These are phyloP conservation scores for Mallotus japonicus DNA, from an alignment of 441 rosid genomes.

Conservation along the genomic window DNA sequence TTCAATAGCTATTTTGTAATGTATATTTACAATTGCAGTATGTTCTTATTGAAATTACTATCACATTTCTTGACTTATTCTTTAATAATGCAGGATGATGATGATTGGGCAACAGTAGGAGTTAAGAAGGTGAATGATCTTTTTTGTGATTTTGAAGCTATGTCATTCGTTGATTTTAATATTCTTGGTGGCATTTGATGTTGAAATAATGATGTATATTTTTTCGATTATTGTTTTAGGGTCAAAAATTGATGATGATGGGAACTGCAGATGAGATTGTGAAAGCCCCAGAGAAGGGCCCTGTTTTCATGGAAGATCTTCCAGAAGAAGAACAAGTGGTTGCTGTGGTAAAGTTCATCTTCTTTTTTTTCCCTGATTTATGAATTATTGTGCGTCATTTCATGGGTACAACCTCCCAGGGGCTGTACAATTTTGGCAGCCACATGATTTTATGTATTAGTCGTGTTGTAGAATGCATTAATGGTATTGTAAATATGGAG, in stretches of 20 bases:
- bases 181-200: constrained; percentile 6
- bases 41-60: constrained; percentile 3
- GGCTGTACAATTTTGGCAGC: not conserved
- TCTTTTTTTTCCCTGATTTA: not conserved
- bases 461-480: not conserved
- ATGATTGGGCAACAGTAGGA: constrained; percentile 85
- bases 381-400: constrained; percentile 2
- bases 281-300: constrained; percentile 91
- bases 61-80: constrained; percentile 5
- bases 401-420: not conserved
- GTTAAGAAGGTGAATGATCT: constrained; percentile 60
- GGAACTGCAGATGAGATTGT: constrained; percentile 96
- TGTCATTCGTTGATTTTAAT: not conserved
- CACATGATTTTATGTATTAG: not conserved
- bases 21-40: not conserved
- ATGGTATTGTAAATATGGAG: not conserved
- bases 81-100: constrained; percentile 71
- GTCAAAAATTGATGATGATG: constrained; percentile 99
- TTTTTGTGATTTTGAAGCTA: not conserved
- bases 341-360: constrained; percentile 45
- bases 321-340: constrained; percentile 83
- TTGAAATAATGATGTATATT: not conserved
- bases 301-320: constrained; percentile 91
- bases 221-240: constrained; percentile 39
- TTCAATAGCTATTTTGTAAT: not conserved